Conservation (phyloP, 768 basidiomycete genomes). For the Boletus insuetus region DNA sequence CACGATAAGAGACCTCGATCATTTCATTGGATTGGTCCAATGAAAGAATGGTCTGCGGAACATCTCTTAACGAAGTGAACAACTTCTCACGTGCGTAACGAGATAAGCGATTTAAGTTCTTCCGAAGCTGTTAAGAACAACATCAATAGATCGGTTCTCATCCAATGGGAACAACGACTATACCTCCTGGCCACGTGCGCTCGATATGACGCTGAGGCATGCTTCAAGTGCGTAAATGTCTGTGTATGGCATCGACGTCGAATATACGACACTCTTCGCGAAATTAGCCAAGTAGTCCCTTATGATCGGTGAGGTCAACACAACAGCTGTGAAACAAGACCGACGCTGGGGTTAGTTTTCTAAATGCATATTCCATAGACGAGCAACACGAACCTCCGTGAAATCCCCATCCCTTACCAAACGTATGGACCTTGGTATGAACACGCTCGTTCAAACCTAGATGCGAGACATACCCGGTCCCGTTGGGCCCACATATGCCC, state of each 20-base stretch:
- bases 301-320: slow-evolving; percentile 14
- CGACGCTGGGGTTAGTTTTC: background rate
- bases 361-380: background rate
- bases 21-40: background rate
- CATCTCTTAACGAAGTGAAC: background rate
- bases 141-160: too few relatives aligned
- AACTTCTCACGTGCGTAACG: slow-evolving; percentile 12
- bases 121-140: slow-evolving; percentile 10
- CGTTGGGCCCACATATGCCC: slow-evolving; percentile 46
- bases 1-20: background rate
- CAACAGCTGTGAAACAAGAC: slow-evolving; percentile 4
- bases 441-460: slow-evolving; percentile 43
- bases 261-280: slow-evolving; percentile 18
- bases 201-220: slow-evolving; percentile 35
- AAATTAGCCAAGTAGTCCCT: slow-evolving; percentile 19
- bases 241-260: slow-evolving; percentile 20
- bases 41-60: slow-evolving; percentile 7
- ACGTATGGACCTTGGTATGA: slow-evolving; percentile 48
- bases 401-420: slow-evolving; percentile 41
- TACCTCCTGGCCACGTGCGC: slow-evolving; percentile 19
- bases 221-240: slow-evolving; percentile 34
- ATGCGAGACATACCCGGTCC: slow-evolving; percentile 41
- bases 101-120: background rate
- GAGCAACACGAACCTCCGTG: slow-evolving; percentile 13
- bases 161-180: too few relatives aligned